Base-by-base conservation (phyloP, 495 filamentous ascomycete species). In the Xeromyces bisporus region DNA sequence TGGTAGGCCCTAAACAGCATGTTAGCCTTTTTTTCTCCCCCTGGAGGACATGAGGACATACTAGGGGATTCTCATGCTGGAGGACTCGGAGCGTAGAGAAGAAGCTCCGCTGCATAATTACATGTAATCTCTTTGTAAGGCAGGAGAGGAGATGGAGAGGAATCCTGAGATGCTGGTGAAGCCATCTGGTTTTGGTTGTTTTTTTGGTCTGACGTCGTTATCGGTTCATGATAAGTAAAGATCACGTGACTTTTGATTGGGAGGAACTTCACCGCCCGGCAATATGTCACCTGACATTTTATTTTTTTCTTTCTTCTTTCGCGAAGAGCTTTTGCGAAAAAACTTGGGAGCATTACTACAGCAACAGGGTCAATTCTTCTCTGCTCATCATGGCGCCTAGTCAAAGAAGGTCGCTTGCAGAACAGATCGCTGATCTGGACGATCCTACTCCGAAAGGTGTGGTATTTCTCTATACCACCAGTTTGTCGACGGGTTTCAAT, bases 41-140 rank as follows among this genome's bases (percentile, higher is more conserved):
- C 32, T 23, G 13, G 29, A 32, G 16, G 24, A 14, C 16, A 25
- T 26, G 26, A 33, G 14, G 21, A 43, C 52, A 44, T 58, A 92
- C 87, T 49, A 93, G 52, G 1, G 87, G 87, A 44, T 93, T 94
- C 30, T 93, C 86, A 79, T 96, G 87, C n/a, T 57, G 62, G 5
- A 85, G 60, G 10, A 43, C 38, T 28, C 69, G 53, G 15, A 72
- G 42, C 0, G 74, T 73, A 7, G 80, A 81, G 38, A 92, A 75
- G 23, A 75, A 21, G 30, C 54, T 48, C 29, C 41, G 37, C n/a
- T 31, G 36, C 15, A 42, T 34, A 6, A 36, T 15, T 6, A 23
- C 17, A 12, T 16, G 15, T 10, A 35, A n/a, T n/a, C 16, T 37
- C 41, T 43, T 10, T 4, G 24, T 6, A 18, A 9, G 12, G 23